Evolutionary conservation across 352 stramenopile species (phyloP).

Genomic region (Globisporangium carolinianum): DNA sequence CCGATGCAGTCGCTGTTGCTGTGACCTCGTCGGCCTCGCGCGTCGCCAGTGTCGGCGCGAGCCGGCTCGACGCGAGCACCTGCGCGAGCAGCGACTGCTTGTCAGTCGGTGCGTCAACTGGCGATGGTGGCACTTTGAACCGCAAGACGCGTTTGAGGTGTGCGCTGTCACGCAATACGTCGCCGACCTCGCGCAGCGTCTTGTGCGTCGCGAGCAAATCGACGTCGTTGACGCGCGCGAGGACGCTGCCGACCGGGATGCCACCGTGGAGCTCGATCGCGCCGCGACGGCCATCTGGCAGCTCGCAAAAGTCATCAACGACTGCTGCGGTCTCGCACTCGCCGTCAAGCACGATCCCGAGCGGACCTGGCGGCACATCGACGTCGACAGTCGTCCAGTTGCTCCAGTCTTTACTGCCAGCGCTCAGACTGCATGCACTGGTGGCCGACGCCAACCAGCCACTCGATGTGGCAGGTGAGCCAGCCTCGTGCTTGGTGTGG

Average conservation of each 20-base stretch:
- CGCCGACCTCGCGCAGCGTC: conserved; percentile 32
- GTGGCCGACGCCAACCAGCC: background rate
- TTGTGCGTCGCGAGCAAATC: conserved; percentile 33
- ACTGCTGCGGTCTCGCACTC: conserved; percentile 29
- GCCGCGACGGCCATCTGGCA: conserved; percentile 27
- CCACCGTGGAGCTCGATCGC: conserved; percentile 38
- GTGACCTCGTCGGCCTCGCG: background rate
- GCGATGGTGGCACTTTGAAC: conserved; percentile 31
- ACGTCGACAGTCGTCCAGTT: conserved; percentile 38
- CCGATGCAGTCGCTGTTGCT: background rate
- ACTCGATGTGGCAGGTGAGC: background rate
- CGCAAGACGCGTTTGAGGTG: conserved; percentile 27
- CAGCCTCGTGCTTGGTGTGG: background rate
- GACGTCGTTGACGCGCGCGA: conserved; percentile 56
- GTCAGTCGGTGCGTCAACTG: background rate
- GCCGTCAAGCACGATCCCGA: conserved; percentile 58
- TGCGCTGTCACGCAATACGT: conserved; percentile 43
- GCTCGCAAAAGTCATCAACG: conserved; percentile 42
- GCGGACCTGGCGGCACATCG: conserved; percentile 32
- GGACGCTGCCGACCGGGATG: conserved; percentile 33
- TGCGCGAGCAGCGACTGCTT: conserved; percentile 4
- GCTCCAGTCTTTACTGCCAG: background rate
- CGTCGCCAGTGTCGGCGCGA: background rate
- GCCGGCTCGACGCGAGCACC: background rate
- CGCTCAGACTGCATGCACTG: background rate